Evolutionary conservation across 73 alveolate genomes (phyloP).

Genomic region (Tetrahymena borealis): DNA sequence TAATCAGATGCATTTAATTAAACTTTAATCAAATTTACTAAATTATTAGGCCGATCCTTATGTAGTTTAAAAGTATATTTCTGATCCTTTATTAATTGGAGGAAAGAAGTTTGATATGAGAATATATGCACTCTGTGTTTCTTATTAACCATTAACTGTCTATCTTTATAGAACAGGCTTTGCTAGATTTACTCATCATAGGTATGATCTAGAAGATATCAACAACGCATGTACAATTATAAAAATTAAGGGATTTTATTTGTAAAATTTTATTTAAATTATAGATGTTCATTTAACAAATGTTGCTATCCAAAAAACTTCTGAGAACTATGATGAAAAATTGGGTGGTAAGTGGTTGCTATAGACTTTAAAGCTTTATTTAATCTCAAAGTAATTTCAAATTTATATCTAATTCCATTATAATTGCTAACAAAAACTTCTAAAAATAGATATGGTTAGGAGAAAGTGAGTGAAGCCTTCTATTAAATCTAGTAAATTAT

Average conservation of each 20-base stretch:
- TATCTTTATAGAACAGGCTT: conserved; percentile 96
- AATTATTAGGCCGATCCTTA: conserved; percentile 45
- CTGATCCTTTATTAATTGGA: conserved; percentile 98
- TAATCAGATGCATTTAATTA: too few relatives aligned
- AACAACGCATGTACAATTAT: conserved; percentile 65
- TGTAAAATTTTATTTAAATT: neutral
- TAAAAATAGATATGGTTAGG: conserved; percentile 68
- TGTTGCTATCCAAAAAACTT: conserved; percentile 95
- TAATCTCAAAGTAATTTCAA: conserved; percentile 73
- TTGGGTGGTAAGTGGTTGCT: conserved; percentile 98
- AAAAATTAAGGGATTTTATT: too few relatives aligned
- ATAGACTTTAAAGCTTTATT: conserved; percentile 80
- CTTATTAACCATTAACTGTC: conserved; percentile 96
- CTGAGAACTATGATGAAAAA: conserved; percentile 91
- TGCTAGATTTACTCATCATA: conserved; percentile 94
- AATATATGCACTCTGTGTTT: conserved; percentile 93
- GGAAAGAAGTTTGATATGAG: conserved; percentile 99
- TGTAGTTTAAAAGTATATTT: conserved; percentile 76
- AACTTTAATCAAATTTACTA: too few relatives aligned
- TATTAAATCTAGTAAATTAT: conserved; percentile 80
- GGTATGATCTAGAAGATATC: conserved; percentile 92
- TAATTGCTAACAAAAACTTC: neutral
- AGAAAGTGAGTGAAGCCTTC: conserved; percentile 89
- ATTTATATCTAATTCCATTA: neutral
- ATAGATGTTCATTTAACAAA: conserved; percentile 89